These are phyloP conservation scores for Diplotaxis tenuifolia DNA, from an alignment of 345 rosid species.

Conservation along the genomic window DNA sequence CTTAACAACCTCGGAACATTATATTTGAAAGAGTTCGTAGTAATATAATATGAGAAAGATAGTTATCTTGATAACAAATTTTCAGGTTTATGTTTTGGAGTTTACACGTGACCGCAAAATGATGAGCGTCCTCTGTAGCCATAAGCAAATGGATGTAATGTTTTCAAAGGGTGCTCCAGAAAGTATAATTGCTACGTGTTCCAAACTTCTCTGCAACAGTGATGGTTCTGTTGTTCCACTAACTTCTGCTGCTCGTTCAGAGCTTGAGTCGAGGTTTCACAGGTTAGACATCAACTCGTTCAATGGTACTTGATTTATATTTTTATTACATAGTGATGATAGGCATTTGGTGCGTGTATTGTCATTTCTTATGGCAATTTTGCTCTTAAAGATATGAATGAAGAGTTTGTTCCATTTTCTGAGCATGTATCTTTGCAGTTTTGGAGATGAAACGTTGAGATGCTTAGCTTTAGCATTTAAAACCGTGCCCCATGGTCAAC, in stretches of 20 bases:
- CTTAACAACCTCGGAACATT: neutral
- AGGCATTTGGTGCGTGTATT: neutral
- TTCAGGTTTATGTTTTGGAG: slow-evolving; percentile 82
- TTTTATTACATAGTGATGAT: slow-evolving; percentile 2
- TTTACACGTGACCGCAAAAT: slow-evolving; percentile 98
- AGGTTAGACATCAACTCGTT: slow-evolving; percentile 46
- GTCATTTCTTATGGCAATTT: neutral
- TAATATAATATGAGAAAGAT: slow-evolving; percentile 9
- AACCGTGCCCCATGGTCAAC: slow-evolving; percentile 72
- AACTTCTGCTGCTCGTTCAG: slow-evolving; percentile 61
- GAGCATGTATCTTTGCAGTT: slow-evolving; percentile 46
- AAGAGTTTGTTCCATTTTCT: slow-evolving; percentile 13
- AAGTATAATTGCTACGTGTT: slow-evolving; percentile 81
- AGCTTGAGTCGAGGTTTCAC: slow-evolving; percentile 75
- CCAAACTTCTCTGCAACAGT: slow-evolving; percentile 70
- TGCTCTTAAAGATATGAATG: slow-evolving; percentile 1
- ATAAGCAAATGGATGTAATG: slow-evolving; percentile 66
- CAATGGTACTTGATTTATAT: neutral
- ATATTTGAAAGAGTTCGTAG: neutral
- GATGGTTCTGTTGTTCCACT: slow-evolving; percentile 81
- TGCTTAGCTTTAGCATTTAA: slow-evolving; percentile 91
- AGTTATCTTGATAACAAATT: slow-evolving; percentile 25
- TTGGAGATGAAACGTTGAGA: slow-evolving; percentile 91
- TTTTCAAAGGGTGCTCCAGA: slow-evolving; percentile 99
- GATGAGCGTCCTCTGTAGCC: slow-evolving; percentile 95